Evolutionary conservation across 352 stramenopile genomes (phyloP), one percentile per base, ranked within the genome.

Genomic region (Globisporangium nagaii): DNA sequence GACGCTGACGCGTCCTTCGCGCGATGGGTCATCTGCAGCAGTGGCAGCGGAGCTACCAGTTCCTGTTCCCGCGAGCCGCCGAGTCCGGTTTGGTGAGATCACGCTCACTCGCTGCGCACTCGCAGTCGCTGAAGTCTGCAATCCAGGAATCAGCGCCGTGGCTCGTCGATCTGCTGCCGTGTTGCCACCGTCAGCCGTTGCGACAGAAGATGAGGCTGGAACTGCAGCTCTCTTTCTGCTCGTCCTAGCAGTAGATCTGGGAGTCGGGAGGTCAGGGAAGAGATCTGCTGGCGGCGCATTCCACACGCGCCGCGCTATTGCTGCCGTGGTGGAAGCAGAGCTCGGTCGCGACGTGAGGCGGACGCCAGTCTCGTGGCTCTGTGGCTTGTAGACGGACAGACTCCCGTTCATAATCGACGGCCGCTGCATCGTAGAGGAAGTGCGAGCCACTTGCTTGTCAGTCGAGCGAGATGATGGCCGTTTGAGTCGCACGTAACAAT

Each of bases 221-320:
- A 37, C 31, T 45, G 17, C 11, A 20, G 34, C 8, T 46, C 24
- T 55, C 48, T 28, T 34, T 10, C 20, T 34, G 25, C 52, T 65
- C 15, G 37, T n/a, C n/a, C n/a, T 30, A 24, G 35, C 15, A 8
- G 17, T 30, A 6, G 41, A 34, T 35, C 43, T 35, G 13, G 51
- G 25, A 12, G 20, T 15, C 46, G 47, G 6, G 19, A 39, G n/a
- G 19, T 45, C 27, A 9, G 62, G 62, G 32, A 70, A 73, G n/a
- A 70, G 50, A 25, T 58, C 40, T 30, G 54, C 17, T 7, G 65
- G 65, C 28, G 62, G 58, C 4, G 54, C 50, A 40, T 73, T 73
- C 65, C 65, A 73, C 17, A 36, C 34, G 8, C 48, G 48, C 6
- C 36, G 30, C 10, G 48, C 15, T 17, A 44, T 24, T 11, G 22